These are phyloP conservation scores for Aspergillus tanneri DNA, from an alignment of 2,329 filamentous ascomycete species.

Conservation along the genomic window DNA sequence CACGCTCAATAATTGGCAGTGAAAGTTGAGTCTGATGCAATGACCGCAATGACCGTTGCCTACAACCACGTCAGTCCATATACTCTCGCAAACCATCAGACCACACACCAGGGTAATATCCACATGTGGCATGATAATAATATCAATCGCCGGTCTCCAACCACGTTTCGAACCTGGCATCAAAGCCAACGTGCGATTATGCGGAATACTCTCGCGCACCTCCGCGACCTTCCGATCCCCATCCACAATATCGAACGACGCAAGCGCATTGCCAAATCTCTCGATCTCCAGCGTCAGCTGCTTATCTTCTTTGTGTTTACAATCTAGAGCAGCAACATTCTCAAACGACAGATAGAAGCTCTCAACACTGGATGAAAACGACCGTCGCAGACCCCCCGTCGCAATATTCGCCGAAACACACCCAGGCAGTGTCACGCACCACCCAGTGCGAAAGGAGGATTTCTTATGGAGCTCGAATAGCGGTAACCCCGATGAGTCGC, in stretches of 20 bases:
- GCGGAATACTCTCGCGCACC: slow-evolving; percentile 20
- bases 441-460: slow-evolving; percentile 14
- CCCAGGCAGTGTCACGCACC: slow-evolving; percentile 27
- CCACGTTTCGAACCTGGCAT: slow-evolving; percentile 18
- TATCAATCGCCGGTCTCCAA: slow-evolving; percentile 27
- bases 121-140: slow-evolving; percentile 25
- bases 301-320: slow-evolving; percentile 18
- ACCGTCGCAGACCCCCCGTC: slow-evolving; percentile 7
- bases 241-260: slow-evolving; percentile 22
- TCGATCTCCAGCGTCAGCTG: slow-evolving; percentile 21
- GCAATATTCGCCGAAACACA: slow-evolving; percentile 16
- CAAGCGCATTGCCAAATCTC: slow-evolving; percentile 17
- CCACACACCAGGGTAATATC: slow-evolving; percentile 26
- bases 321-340: slow-evolving; percentile 21
- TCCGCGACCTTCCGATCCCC: slow-evolving; percentile 22
- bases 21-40: slow-evolving; percentile 22
- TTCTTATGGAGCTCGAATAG: slow-evolving; percentile 27
- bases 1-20: slow-evolving; percentile 15
- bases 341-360: slow-evolving; percentile 25
- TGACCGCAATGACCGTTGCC: slow-evolving; percentile 22
- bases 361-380: slow-evolving; percentile 9
- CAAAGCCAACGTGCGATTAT: slow-evolving; percentile 19
- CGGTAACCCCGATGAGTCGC: slow-evolving; percentile 29
- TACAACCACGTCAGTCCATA: neutral
- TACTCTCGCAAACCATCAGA: neutral